Conservation (phyloP, 2,329 filamentous ascomycete genomes). For the Neonectria sp. region DNA sequence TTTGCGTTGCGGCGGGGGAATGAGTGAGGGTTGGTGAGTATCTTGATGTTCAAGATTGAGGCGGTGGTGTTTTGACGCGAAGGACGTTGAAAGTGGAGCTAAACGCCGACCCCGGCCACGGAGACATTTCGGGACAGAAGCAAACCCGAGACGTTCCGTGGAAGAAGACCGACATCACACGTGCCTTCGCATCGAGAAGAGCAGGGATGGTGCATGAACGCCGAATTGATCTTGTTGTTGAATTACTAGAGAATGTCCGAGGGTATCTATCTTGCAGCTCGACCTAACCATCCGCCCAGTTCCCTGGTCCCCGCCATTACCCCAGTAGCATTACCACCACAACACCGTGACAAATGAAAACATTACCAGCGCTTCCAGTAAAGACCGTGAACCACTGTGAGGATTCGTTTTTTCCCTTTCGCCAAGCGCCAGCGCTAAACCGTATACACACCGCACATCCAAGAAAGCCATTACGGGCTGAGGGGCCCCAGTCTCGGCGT, state of each 20-base stretch:
- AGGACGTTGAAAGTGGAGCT: slow-evolving; percentile 44
- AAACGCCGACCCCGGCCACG: slow-evolving; percentile 31
- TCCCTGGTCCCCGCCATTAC: background rate
- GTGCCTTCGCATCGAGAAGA: background rate
- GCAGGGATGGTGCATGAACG: background rate
- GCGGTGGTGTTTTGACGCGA: slow-evolving; percentile 2
- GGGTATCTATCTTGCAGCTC: slow-evolving; percentile 22
- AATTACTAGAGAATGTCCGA: slow-evolving; percentile 10
- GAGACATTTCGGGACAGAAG: background rate
- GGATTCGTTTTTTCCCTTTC: background rate
- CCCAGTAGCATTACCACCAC: slow-evolving; percentile 4
- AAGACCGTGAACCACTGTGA: slow-evolving; percentile 10
- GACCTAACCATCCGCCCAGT: background rate
- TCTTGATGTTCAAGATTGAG: background rate
- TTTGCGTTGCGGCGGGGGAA: background rate
- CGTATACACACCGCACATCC: background rate
- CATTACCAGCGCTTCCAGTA: slow-evolving; percentile 11
- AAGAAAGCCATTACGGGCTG: slow-evolving; percentile 16
- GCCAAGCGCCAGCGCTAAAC: slow-evolving; percentile 4
- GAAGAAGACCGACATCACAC: background rate
- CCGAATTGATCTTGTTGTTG: background rate
- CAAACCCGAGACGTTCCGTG: slow-evolving; percentile 1
- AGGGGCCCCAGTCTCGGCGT: slow-evolving; percentile 13
- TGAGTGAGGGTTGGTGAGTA: background rate
- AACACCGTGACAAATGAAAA: slow-evolving; percentile 10